Conservation (phyloP, 75 land plant species). For the Pseudotsuga menziesii region DNA sequence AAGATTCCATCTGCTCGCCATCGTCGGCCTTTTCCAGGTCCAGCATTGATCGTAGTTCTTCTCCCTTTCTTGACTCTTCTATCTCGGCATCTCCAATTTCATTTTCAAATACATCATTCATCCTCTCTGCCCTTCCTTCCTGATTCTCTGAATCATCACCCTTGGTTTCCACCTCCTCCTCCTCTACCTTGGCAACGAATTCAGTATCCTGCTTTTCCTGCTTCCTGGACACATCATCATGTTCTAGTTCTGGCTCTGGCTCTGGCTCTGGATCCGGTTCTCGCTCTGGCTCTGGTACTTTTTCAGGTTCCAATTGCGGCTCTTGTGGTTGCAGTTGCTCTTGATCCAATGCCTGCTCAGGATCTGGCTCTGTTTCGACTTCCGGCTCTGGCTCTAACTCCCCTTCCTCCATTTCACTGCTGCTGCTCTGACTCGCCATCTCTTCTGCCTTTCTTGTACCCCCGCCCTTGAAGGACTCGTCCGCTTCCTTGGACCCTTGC, state of each 20-base stretch:
- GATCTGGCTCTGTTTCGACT: conserved; percentile 8
- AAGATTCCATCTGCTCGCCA: conserved; percentile 2
- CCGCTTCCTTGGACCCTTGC: conserved; percentile 36
- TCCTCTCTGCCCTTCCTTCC: neutral
- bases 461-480: conserved; percentile 22
- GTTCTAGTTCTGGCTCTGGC: neutral
- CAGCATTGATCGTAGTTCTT: neutral
- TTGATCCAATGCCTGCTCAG: neutral
- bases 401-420: conserved; percentile 59
- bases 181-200: neutral
- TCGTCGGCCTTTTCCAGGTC: neutral
- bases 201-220: neutral
- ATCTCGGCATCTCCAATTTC: conserved; percentile 1
- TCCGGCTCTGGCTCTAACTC: conserved; percentile 55
- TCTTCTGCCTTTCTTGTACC: conserved; percentile 14
- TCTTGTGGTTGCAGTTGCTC: conserved; percentile 50
- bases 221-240: conserved; percentile 5
- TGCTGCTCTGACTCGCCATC: conserved; percentile 1
- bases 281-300: neutral
- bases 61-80: neutral
- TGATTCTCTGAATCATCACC: neutral
- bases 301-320: neutral
- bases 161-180: neutral
- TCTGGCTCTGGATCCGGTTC: neutral
- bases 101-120: neutral